Conservation (phyloP, 2,329 filamentous ascomycete genomes). For the Colletotrichum navitas region DNA sequence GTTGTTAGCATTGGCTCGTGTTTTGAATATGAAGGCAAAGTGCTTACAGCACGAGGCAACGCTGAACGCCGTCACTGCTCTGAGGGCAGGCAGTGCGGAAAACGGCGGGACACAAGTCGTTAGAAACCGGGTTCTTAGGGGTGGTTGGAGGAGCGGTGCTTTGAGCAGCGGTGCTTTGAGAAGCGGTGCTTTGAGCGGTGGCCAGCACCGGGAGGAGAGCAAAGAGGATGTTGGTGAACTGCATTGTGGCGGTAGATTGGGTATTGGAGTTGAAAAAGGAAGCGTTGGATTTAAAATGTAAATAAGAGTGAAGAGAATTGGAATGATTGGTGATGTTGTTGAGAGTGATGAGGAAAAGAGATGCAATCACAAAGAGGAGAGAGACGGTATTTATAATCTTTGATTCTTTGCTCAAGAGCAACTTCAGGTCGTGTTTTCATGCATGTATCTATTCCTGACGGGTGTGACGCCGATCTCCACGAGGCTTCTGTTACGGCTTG, state of each 20-base stretch:
- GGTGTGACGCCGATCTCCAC: not conserved
- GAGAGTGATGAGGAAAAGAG: not conserved
- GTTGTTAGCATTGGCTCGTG: not conserved
- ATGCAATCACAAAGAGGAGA: not conserved
- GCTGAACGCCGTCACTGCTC: not conserved
- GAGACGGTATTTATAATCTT: not conserved
- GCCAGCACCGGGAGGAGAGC: not conserved
- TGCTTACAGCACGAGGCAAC: not conserved
- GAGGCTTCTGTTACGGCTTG: not conserved
- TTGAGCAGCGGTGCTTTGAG: no score
- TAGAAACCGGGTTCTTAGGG: not conserved
- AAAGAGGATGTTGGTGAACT: not conserved
- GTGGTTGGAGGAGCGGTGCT: no score
- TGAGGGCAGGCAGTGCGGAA: not conserved
- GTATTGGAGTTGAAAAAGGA: no score
- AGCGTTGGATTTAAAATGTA: no score
- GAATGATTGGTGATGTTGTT: not conserved
- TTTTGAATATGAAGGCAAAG: no score
- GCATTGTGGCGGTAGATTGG: not conserved
- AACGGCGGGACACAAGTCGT: rapidly evolving
- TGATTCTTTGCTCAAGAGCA: not conserved
- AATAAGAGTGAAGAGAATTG: not conserved
- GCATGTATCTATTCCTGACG: not conserved
- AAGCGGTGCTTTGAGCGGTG: no score
- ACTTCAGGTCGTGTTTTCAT: not conserved